Percentiles rank a stretch among this genome's conserved stretches.
Evolutionary conservation across 805 yeast species (phyloP).

Genomic region (Cyberlindnera mycetangii): DNA sequence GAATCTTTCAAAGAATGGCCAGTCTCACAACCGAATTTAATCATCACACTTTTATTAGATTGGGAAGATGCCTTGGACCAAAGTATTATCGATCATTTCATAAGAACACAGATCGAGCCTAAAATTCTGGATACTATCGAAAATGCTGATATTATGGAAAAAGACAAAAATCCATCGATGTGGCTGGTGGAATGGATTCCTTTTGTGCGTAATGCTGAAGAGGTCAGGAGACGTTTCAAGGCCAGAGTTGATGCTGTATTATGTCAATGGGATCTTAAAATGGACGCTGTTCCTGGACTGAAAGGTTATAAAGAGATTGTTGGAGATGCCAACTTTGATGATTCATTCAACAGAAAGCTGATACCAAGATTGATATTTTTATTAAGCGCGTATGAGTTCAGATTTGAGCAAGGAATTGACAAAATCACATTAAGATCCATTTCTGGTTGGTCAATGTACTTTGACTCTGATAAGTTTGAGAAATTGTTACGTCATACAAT

Average conservation of each 20-base stretch:
- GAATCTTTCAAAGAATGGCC: constrained; percentile 36
- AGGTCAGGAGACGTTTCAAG: constrained; percentile 24
- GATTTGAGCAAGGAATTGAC: constrained; percentile 20
- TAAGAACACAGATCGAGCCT: constrained; percentile 35
- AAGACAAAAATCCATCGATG: constrained; percentile 14
- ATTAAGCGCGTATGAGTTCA: constrained; percentile 5
- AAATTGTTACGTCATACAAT: constrained; percentile 32
- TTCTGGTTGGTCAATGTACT: constrained; percentile 25
- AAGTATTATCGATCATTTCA: constrained; percentile 28
- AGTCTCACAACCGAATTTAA: constrained; percentile 36
- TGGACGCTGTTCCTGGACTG: constrained; percentile 21
- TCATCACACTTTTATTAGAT: constrained; percentile 37
- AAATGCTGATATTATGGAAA: constrained; percentile 32
- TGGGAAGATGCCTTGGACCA: constrained; percentile 39
- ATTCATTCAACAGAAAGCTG: constrained; percentile 19
- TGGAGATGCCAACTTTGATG: constrained; percentile 24
- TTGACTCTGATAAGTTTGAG: constrained; percentile 19
- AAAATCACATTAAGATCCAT: constrained; percentile 19
- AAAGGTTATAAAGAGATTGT: constrained; percentile 34
- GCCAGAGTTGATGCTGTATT: constrained; percentile 23
- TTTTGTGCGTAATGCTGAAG: constrained; percentile 20
- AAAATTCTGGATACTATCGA: constrained; percentile 33
- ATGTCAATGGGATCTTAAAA: constrained; percentile 18
- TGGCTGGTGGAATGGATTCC: constrained; percentile 42
- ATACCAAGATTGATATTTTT: constrained; percentile 23